These are phyloP conservation scores for Oryza officinalis DNA, from an alignment of 176 grass and related monocot genomes.

Conservation along the genomic window DNA sequence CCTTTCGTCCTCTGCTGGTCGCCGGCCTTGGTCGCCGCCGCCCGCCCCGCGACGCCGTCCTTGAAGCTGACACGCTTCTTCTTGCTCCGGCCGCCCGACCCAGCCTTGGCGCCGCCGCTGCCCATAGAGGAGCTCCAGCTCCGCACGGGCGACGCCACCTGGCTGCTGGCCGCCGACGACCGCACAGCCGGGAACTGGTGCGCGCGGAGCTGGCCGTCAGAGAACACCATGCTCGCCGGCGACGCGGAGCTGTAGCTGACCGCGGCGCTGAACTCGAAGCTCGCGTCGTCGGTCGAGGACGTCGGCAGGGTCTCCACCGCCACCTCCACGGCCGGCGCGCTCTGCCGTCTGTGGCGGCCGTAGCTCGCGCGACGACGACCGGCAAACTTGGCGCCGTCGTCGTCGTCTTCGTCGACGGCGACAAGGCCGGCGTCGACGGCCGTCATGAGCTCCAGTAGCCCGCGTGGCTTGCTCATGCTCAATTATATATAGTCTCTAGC, in stretches of 20 bases:
- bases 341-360: background rate
- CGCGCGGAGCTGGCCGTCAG: constrained; percentile 48
- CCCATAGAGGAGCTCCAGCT: background rate
- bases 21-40: background rate
- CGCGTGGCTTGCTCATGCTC: constrained; percentile 27
- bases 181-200: constrained; percentile 49
- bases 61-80: constrained; percentile 54
- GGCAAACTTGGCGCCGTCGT: background rate
- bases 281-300: constrained; percentile 4
- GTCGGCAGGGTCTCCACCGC: background rate
- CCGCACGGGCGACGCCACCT: constrained; percentile 8
- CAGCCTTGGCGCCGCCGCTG: background rate
- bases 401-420: background rate
- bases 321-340: background rate
- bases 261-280: constrained; percentile 50
- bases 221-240: constrained; percentile 56
- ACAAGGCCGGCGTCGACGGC: constrained; percentile 29
- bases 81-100: background rate
- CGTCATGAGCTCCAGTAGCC: constrained; percentile 34
- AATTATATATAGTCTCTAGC: too few species aligned
- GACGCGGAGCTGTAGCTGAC: constrained; percentile 40
- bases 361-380: background rate
- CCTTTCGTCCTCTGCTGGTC: constrained; percentile 25
- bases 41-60: background rate
- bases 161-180: background rate